phyloP scores from a whole-genome alignment of 352 stramenopile species.

The Phytophthora citricola region DNA sequence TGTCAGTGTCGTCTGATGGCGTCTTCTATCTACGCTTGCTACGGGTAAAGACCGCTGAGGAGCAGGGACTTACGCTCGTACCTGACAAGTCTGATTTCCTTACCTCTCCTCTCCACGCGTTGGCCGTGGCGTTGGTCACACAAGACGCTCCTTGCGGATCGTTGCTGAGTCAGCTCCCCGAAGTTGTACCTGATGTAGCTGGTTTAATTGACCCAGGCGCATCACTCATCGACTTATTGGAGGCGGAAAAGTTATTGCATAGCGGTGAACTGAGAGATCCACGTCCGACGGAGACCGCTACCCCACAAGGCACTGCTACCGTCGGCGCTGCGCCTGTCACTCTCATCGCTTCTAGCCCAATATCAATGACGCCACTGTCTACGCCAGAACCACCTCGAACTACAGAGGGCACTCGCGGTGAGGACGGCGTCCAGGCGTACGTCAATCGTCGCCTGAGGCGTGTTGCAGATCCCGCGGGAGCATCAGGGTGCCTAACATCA shows the following conservation, averaged over 20 bases:
- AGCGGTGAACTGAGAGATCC: no score
- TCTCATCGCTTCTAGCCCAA: no score
- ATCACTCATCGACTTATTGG: no score
- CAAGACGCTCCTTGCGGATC: constrained; percentile 17
- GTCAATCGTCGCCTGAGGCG: constrained; percentile 36
- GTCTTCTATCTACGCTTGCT: constrained; percentile 39
- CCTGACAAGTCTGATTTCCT: constrained; percentile 20
- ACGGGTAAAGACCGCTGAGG: constrained; percentile 35
- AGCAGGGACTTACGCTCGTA: constrained; percentile 40
- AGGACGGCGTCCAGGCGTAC: constrained; percentile 25
- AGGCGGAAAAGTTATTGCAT: no score
- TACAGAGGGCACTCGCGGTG: no score
- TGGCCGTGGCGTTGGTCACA: constrained; percentile 24
- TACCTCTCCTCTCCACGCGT: constrained; percentile 8
- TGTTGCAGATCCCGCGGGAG: neutral
- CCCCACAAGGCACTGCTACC: no score
- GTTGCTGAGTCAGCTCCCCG: constrained; percentile 22
- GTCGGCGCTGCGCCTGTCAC: no score
- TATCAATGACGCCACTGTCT: no score
- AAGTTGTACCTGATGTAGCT: neutral
- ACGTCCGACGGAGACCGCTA: no score
- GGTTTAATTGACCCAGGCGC: neutral
- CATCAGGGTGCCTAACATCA: neutral
- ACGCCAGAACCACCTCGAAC: no score
- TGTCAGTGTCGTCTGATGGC: constrained; percentile 21